A percentile compares a stretch with the other conserved stretches of the same genome.
Evolutionary conservation across 371 early-diverging fungal genomes (phyloP).

Genomic region (Fennellomyces sp.): DNA sequence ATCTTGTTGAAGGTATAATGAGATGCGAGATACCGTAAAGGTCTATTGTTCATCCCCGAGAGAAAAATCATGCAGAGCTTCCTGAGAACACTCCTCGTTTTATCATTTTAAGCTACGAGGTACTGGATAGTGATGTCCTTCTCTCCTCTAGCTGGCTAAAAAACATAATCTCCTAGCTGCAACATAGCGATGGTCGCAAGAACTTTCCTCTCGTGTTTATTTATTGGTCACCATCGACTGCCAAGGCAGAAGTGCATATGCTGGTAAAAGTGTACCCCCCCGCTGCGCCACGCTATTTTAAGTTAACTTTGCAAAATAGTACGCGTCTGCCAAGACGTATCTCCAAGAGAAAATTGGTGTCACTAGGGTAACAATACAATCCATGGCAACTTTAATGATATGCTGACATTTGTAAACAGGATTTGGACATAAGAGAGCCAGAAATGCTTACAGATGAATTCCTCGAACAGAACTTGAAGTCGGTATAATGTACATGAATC

Average conservation of each 20-base stretch:
- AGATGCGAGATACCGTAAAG: background rate
- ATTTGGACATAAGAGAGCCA: conserved; percentile 57
- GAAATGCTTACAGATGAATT: conserved; percentile 58
- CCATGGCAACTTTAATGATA: background rate
- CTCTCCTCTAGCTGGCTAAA: too few relatives aligned
- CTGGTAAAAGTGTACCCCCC: conserved; percentile 16
- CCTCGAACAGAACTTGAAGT: conserved; percentile 27
- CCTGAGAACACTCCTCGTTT: conserved; percentile 76
- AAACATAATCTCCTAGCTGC: conserved; percentile 27
- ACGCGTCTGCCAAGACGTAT: conserved; percentile 68
- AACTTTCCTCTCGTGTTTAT: conserved; percentile 70
- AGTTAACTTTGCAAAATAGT: conserved; percentile 24
- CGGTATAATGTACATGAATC: background rate
- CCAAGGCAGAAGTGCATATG: conserved; percentile 62
- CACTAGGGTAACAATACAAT: conserved; percentile 41
- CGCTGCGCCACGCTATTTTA: background rate
- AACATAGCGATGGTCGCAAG: conserved; percentile 63
- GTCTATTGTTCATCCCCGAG: too few relatives aligned
- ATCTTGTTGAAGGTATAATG: conserved; percentile 55
- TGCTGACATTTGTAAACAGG: conserved; percentile 23
- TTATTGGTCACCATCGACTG: conserved; percentile 66
- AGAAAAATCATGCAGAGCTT: conserved; percentile 41
- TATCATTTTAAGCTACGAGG: conserved; percentile 69
- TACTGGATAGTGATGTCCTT: conserved; percentile 8
- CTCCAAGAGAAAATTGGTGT: conserved; percentile 59